Percentiles rank a stretch among this genome's conserved stretches.
phyloP scores from a whole-genome alignment of 2,329 filamentous ascomycete species.

The Coniella vitis region DNA sequence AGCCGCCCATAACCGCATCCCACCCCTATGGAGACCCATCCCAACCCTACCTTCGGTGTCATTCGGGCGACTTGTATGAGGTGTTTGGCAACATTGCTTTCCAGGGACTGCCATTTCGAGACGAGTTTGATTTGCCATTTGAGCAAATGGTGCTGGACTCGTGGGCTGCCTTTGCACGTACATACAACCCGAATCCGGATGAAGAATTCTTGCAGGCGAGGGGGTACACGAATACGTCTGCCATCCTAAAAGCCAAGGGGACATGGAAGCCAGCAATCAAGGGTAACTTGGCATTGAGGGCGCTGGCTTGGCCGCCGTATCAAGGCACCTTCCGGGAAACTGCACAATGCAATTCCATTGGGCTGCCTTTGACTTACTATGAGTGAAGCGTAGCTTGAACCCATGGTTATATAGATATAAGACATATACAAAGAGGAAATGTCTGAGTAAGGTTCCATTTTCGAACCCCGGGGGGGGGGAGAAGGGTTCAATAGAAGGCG shows the following conservation, averaged over 20 bases:
- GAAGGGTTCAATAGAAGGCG: no score
- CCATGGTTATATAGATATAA: no score
- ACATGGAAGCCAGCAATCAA: constrained; percentile 30
- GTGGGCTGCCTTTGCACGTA: constrained; percentile 44
- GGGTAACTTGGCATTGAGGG: constrained; percentile 35
- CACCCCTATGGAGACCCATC: constrained; percentile 36
- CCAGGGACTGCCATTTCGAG: constrained; percentile 36
- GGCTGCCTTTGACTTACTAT: constrained; percentile 38
- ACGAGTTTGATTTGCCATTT: constrained; percentile 34
- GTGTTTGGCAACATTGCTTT: constrained; percentile 44
- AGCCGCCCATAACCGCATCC: constrained; percentile 28
- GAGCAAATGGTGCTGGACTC: constrained; percentile 36
- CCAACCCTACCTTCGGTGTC: constrained; percentile 43
- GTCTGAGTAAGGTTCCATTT: no score
- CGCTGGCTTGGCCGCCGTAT: constrained; percentile 37
- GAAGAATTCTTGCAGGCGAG: constrained; percentile 36
- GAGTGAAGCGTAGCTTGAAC: constrained; percentile 16
- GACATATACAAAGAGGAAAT: no score
- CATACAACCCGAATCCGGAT: constrained; percentile 44
- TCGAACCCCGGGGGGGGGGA: no score
- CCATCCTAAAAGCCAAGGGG: constrained; percentile 22
- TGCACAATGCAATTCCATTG: constrained; percentile 42
- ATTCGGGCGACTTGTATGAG: constrained; percentile 49
- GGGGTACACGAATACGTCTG: constrained; percentile 27
- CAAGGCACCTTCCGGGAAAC: constrained; percentile 39